Percentiles rank a stretch among this genome's conserved stretches.
Evolutionary conservation across 441 rosid genomes (phyloP).

Genomic region (Populus hybrid): DNA sequence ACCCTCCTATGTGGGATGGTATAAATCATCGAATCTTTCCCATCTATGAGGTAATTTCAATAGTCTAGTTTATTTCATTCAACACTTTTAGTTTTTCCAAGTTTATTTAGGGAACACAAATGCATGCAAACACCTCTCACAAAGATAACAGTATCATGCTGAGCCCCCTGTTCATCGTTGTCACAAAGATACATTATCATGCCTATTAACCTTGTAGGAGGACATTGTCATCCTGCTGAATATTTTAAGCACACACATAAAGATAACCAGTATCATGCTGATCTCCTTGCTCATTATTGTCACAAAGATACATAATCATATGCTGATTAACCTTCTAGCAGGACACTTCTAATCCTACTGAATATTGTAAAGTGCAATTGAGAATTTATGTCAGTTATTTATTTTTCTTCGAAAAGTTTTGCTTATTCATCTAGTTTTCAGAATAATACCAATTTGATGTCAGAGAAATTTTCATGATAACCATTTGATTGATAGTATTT

Average conservation of each 20-base stretch:
- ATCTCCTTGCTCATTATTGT: not conserved
- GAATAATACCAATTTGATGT: not conserved
- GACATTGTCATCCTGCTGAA: no score
- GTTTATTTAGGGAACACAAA: not conserved
- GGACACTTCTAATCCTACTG: no score
- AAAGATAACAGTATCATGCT: no score
- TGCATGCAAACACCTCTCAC: not conserved
- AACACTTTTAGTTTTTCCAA: not conserved
- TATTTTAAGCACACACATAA: not conserved
- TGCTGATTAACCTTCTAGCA: not conserved
- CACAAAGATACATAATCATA: not conserved
- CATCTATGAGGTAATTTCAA: constrained; percentile 28
- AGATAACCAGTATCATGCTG: no score
- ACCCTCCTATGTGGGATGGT: constrained; percentile 28
- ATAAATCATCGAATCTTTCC: constrained; percentile 37
- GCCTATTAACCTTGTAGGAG: no score
- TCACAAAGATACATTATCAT: no score
- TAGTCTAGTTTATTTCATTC: not conserved
- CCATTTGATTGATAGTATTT: not conserved
- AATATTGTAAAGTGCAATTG: not conserved
- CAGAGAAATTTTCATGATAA: not conserved
- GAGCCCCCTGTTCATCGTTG: no score
- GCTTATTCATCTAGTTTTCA: not conserved
- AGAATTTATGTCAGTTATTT: not conserved
- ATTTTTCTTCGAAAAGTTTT: not conserved